Conservation (phyloP, 1,139 yeast species). For the Lodderomyces pseudojiufengensis region DNA sequence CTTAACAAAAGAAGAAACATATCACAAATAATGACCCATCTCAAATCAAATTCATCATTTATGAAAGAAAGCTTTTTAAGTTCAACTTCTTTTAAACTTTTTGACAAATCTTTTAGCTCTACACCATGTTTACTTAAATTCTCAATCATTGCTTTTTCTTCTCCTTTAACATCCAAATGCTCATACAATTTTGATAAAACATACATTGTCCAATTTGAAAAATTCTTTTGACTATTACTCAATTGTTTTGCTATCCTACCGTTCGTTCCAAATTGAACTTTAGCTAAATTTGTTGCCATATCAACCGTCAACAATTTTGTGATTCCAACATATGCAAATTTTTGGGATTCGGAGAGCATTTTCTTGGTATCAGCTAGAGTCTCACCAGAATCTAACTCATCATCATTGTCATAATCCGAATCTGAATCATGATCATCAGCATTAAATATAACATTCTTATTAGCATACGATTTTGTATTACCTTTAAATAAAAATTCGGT, state of each 20-base stretch:
- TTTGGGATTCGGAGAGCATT: constrained; percentile 78
- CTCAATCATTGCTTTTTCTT: constrained; percentile 86
- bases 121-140: constrained; percentile 82
- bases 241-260: constrained; percentile 55
- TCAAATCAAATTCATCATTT: constrained; percentile 54
- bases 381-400: constrained; percentile 48
- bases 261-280: constrained; percentile 49
- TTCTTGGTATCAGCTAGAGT: constrained; percentile 78
- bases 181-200: constrained; percentile 69
- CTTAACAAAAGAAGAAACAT: constrained; percentile 73
- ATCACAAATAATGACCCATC: constrained; percentile 94
- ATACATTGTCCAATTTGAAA: constrained; percentile 82
- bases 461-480: constrained; percentile 13
- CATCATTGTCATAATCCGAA: constrained; percentile 32
- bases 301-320: constrained; percentile 72
- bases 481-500: constrained; percentile 71
- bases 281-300: constrained; percentile 77
- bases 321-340: constrained; percentile 88
- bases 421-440: constrained; percentile 26
- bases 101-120: constrained; percentile 64
- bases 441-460: constrained; percentile 18
- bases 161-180: constrained; percentile 72
- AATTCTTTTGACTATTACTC: constrained; percentile 70
- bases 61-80: constrained; percentile 25
- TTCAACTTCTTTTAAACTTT: constrained; percentile 47